phyloP scores from a whole-genome alignment of 768 basidiomycete species.

The Phlebiopsis gigantea region DNA sequence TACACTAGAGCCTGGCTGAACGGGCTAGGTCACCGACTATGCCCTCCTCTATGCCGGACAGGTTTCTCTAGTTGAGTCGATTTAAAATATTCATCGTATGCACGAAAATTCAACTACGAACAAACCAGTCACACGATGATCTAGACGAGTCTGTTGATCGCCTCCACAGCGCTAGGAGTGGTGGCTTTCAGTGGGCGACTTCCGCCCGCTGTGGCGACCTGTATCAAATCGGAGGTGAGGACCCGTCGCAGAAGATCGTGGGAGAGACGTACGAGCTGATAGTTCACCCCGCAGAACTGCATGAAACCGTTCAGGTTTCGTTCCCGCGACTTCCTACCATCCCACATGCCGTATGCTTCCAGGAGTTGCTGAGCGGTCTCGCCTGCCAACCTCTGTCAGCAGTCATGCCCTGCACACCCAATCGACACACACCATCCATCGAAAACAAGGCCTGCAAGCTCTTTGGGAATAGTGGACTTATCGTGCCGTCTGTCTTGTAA shows the following conservation, averaged over 20 bases:
- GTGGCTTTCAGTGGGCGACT: constrained; percentile 1
- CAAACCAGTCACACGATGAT: background rate
- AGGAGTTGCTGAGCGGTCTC: constrained; percentile 24
- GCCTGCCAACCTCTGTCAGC: constrained; percentile 10
- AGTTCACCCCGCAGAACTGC: constrained; percentile 51
- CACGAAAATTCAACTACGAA: background rate
- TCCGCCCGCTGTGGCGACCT: background rate
- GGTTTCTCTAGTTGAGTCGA: background rate
- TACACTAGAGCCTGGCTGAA: too few species aligned
- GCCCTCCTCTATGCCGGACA: background rate
- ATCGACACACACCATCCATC: constrained; percentile 39
- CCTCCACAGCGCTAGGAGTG: background rate
- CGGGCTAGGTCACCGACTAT: too few species aligned
- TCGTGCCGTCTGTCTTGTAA: constrained; percentile 39
- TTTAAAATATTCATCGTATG: background rate
- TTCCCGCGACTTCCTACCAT: constrained; percentile 35
- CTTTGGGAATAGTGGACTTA: constrained; percentile 46
- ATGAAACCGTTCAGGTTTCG: constrained; percentile 52
- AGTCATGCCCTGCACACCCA: background rate
- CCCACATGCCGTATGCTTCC: constrained; percentile 28
- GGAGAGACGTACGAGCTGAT: constrained; percentile 43
- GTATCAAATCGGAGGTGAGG: background rate
- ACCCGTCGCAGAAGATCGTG: background rate
- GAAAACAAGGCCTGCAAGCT: constrained; percentile 46
- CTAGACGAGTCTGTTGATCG: background rate